Evolutionary conservation across 2,329 filamentous ascomycete genomes (phyloP), one percentile per base, ranked within the genome.

Genomic region (Fusarium setosum): DNA sequence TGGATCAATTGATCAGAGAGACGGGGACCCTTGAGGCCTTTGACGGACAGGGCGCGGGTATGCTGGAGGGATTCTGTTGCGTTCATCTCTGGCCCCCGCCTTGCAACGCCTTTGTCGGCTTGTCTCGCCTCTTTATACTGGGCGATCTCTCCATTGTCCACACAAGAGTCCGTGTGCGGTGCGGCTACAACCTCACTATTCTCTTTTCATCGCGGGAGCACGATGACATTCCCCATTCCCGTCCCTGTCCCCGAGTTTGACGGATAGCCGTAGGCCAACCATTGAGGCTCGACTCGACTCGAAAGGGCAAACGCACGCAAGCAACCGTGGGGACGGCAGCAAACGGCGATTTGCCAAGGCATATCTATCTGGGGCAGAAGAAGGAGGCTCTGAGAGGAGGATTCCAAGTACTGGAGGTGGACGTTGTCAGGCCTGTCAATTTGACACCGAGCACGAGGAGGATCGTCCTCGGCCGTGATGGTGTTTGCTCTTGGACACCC

Each of bases 171-270:
- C 63, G 69, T 71, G 69, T 69, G 61, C 59, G 57, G 55, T 57
- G 69, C 61, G 68, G 69, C 65, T 69, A 69, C 67, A 56, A 71
- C 69, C 56, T 69, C 61, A 62, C 69, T 71, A 72, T 69, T 29
- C 69, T 71, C 65, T 45, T 72, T 72, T 71, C 65, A 71, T 67
- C 65, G 38, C 52, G 32, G 56, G 49, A 65, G 50, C 59, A 60
- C 55, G 58, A 68, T 65, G 67, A 59, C 64, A 65, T 65, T 71
- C 51, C 55, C 65, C 59, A 61, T 67, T 61, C 63, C 58, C 44
- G 57, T 60, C 55, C 57, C 61, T 62, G 57, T 70, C 66, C 59
- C 66, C 61, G 66, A 70, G 50, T 60, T 44, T 58, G 56, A 56
- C 51, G 56, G 63, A 54, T 53, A 59, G 60, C 55, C 53, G 44